phyloP scores from a whole-genome alignment of 331 rosid species.

The Malus hybrid region DNA sequence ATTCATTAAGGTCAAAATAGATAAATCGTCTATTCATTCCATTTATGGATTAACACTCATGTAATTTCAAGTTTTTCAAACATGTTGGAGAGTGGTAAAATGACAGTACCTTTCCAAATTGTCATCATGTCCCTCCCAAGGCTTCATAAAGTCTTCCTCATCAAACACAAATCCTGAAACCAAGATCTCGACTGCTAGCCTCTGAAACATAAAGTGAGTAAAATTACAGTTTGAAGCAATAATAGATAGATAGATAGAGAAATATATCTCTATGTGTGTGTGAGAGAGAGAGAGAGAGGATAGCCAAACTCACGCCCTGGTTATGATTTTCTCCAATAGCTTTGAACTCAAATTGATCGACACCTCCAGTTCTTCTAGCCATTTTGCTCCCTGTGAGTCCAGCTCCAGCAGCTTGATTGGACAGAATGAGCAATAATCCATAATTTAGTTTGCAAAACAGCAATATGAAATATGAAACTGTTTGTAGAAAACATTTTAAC shows the following conservation, averaged over 20 bases:
- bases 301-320: slow-evolving; percentile 31
- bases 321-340: slow-evolving; percentile 56
- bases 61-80: background rate
- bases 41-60: background rate
- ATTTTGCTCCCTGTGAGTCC: slow-evolving; percentile 83
- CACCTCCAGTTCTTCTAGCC: slow-evolving; percentile 82
- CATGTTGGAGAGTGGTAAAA: background rate
- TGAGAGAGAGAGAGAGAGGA: background rate
- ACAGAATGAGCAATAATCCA: slow-evolving; percentile 1
- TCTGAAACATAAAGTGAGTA: slow-evolving; percentile 27
- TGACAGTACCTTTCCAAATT: slow-evolving; percentile 62
- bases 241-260: background rate
- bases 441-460: background rate
- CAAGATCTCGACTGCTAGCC: slow-evolving; percentile 72
- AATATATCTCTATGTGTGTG: background rate
- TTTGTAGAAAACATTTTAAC: background rate
- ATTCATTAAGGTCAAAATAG: slow-evolving; percentile 20
- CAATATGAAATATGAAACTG: background rate
- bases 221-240: background rate
- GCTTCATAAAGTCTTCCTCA: slow-evolving; percentile 65
- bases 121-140: slow-evolving; percentile 67
- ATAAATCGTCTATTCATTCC: slow-evolving; percentile 13
- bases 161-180: slow-evolving; percentile 77
- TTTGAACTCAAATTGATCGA: slow-evolving; percentile 78
- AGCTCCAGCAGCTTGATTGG: slow-evolving; percentile 86